Conservation (phyloP, 495 filamentous ascomycete genomes). For the Penicillium egyptiacum region DNA sequence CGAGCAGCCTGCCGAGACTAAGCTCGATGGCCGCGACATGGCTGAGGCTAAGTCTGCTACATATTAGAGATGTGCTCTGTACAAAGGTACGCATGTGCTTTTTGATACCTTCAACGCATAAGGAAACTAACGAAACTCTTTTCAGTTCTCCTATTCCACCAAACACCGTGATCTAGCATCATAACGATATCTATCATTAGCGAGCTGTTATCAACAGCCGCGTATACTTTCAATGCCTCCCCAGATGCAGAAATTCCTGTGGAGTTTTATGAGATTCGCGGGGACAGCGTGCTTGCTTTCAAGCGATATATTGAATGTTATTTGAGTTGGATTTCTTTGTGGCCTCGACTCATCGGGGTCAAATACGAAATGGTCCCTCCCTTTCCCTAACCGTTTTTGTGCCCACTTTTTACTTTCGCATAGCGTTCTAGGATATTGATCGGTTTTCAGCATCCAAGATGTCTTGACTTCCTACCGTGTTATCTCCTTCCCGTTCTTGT, state of each 20-base stretch:
- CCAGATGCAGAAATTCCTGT: conserved; percentile 18
- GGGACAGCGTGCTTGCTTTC: conserved; percentile 23
- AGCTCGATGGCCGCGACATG: conserved; percentile 3
- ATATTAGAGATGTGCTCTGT: conserved; percentile 13
- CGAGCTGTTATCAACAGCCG: conserved; percentile 1
- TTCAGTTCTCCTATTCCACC: neutral
- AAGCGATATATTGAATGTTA: conserved; percentile 22
- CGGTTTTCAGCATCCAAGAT: too few relatives aligned
- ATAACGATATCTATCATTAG: neutral
- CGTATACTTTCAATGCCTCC: neutral
- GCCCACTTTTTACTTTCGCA: neutral
- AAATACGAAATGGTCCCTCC: neutral
- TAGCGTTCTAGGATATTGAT: neutral
- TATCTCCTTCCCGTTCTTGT: conserved; percentile 5
- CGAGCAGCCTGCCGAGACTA: neutral
- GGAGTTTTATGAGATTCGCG: conserved; percentile 19
- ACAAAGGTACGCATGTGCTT: conserved; percentile 10
- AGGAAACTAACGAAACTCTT: neutral
- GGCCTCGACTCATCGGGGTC: neutral
- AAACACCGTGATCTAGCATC: neutral
- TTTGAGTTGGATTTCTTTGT: conserved; percentile 5
- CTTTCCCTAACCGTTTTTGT: neutral
- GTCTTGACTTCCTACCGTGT: neutral
- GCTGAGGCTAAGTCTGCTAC: conserved; percentile 12
- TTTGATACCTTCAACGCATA: too few relatives aligned